Evolutionary conservation across 2,329 filamentous ascomycete species (phyloP).

Genomic region (Colletotrichum tamarilloi): DNA sequence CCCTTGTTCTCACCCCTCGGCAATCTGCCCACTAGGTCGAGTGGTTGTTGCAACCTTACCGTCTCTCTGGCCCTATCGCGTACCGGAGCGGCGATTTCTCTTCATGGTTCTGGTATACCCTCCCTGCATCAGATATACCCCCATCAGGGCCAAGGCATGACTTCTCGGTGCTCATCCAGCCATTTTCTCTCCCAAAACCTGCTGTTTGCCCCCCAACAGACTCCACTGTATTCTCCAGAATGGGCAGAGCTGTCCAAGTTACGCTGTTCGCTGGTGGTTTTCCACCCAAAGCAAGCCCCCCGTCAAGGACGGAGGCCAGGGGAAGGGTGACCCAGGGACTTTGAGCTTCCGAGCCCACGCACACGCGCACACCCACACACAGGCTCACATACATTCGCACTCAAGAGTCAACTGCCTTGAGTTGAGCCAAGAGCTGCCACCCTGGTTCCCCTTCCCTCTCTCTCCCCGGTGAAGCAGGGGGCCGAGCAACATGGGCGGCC

Average conservation of each 20-base stretch:
- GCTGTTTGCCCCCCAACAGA: slow-evolving; percentile 28
- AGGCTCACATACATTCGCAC: background rate
- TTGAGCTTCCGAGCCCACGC: slow-evolving; percentile 22
- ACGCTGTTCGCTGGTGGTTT: slow-evolving; percentile 16
- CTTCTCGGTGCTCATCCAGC: slow-evolving; percentile 26
- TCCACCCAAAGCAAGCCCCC: slow-evolving; percentile 22
- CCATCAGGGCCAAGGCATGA: slow-evolving; percentile 33
- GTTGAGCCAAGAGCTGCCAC: slow-evolving; percentile 37
- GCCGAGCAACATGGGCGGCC: slow-evolving; percentile 20
- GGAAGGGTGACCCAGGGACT: slow-evolving; percentile 17
- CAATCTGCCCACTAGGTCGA: slow-evolving; percentile 34
- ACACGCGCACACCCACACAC: slow-evolving; percentile 16
- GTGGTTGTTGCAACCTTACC: slow-evolving; percentile 33
- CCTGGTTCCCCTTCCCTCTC: slow-evolving; percentile 16
- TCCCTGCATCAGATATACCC: slow-evolving; percentile 38
- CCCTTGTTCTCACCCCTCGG: slow-evolving; percentile 31
- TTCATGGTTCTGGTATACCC: slow-evolving; percentile 37
- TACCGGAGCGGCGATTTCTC: slow-evolving; percentile 29
- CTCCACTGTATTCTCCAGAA: slow-evolving; percentile 28
- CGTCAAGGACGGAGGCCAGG: slow-evolving; percentile 17
- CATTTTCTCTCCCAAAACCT: slow-evolving; percentile 32
- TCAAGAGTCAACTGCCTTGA: slow-evolving; percentile 33
- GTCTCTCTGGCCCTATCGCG: slow-evolving; percentile 36
- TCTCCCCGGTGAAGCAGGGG: slow-evolving; percentile 34
- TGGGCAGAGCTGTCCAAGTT: slow-evolving; percentile 28